These are phyloP conservation scores for Lecanosticta acicola DNA, from an alignment of 2,329 filamentous ascomycete species.

Conservation along the genomic window DNA sequence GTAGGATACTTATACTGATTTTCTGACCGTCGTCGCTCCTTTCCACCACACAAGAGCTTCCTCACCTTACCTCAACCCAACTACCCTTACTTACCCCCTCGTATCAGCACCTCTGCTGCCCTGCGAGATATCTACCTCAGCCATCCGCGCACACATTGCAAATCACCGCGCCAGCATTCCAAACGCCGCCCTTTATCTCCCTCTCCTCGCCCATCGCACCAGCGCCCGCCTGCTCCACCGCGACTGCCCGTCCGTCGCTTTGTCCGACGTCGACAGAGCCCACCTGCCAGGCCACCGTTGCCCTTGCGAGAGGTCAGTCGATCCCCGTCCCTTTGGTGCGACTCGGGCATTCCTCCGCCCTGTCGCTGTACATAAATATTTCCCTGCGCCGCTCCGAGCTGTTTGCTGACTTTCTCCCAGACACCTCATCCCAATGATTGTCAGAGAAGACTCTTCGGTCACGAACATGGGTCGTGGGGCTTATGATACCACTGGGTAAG, in stretches of 20 bases:
- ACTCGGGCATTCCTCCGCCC: slow-evolving; percentile 13
- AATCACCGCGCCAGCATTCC: slow-evolving; percentile 15
- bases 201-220: not conserved
- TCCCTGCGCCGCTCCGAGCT: slow-evolving; percentile 1
- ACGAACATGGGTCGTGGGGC: slow-evolving; percentile 46
- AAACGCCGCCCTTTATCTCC: slow-evolving; percentile 1
- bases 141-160: slow-evolving; percentile 15
- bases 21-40: slow-evolving; percentile 7
- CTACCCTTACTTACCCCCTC: not conserved
- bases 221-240: not conserved
- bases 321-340: slow-evolving; percentile 18
- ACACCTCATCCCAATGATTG: slow-evolving; percentile 35
- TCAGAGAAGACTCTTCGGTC: slow-evolving; percentile 34
- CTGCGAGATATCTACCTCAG: too few relatives aligned
- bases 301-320: slow-evolving; percentile 23
- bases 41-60: not conserved
- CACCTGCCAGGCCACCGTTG: slow-evolving; percentile 17
- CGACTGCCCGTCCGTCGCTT: slow-evolving; percentile 10
- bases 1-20: not conserved
- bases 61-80: not conserved
- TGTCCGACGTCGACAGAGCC: slow-evolving; percentile 16
- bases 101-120: too few relatives aligned
- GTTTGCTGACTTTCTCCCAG: slow-evolving; percentile 11
- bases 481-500: slow-evolving; percentile 44
- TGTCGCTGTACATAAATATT: slow-evolving; percentile 16